Base-by-base conservation (phyloP, 2,329 filamentous ascomycete species). In the Diaporthe ampelina region DNA sequence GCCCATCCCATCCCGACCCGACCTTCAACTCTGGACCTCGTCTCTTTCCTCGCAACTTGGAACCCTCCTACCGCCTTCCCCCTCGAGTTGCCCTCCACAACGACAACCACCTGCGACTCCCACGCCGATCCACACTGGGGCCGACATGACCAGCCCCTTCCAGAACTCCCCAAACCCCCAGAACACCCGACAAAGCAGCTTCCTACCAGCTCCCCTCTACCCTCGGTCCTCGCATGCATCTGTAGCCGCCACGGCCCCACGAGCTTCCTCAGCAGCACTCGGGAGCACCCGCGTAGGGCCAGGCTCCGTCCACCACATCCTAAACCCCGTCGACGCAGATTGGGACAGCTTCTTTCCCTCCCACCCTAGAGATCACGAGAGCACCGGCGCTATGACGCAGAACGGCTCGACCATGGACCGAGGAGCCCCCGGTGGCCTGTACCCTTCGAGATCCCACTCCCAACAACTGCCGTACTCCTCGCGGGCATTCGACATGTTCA, bases 401-500 rank as follows among this genome's bases (percentile, higher is more conserved):
- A 78, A 81, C 76, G 79, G 78, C 56, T 73, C 77, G 59, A 76
- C 76, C 35, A 70, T 77, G n/a, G 80, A 82, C 11, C 78, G 78
- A 17, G 72, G 58, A 37, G 77, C 76, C 15, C 71, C 76, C 19
- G 70, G 77, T 29, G 67, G 78, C 43, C 67, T 75, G 15, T 80
- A 79, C 74, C 77, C 78, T 54, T 75, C 80, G 17, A 82, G 80
- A 65, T 75, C 69, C 72, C 75, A 79, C 8, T 82, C 81, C 72
- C 75, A 80, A 11, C 82, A 82, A 72, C 79, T 88, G 17, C 87
- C 86, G 0, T 83, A 85, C 10, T 87, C 87, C 77, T 91, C 89
- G 29, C 84, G 88, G 73, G 88, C 87, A 21, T 90, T 90, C 79
- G 86, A 89, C 76, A 83, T 85, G 74, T 88, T 88, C 76, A 84